Evolutionary conservation across 805 yeast genomes (phyloP).

Genomic region (Cyberlindnera euphorbiae): DNA sequence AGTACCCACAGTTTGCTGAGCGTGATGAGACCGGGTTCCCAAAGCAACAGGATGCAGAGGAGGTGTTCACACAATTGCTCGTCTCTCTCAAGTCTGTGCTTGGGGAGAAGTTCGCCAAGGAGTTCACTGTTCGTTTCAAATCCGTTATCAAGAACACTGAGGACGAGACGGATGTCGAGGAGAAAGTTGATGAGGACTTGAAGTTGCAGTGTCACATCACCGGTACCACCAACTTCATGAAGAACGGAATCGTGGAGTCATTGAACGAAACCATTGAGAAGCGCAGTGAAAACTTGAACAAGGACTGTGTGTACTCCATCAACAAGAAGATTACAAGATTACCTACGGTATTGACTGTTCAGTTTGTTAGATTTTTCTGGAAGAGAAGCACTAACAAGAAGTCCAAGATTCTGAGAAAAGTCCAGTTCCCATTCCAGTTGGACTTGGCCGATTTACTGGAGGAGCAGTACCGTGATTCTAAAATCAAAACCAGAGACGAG

Average conservation of each 20-base stretch:
- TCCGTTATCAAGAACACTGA: constrained; percentile 59
- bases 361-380: constrained; percentile 95
- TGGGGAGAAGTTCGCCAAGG: constrained; percentile 46
- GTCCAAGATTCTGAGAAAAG: constrained; percentile 90
- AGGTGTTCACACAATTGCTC: constrained; percentile 79
- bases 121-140: constrained; percentile 62
- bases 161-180: constrained; percentile 43
- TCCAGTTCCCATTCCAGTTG: constrained; percentile 88
- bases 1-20: constrained; percentile 88
- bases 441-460: constrained; percentile 85
- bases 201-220: constrained; percentile 89
- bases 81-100: constrained; percentile 43
- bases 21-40: constrained; percentile 62
- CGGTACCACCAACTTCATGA: constrained; percentile 77
- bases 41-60: constrained; percentile 99
- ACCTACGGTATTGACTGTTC: constrained; percentile 85
- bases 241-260: constrained; percentile 76
- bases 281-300: constrained; percentile 60
- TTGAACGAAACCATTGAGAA: constrained; percentile 76
- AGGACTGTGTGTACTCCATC: constrained; percentile 68
- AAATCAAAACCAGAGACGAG: constrained; percentile 70
- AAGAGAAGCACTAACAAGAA: constrained; percentile 85
- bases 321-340: constrained; percentile 58
- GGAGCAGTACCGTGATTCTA: constrained; percentile 62
- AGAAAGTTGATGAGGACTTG: constrained; percentile 50